Base-by-base conservation (phyloP, 441 rosid genomes). In the Pelargonium fulgidum region DNA sequence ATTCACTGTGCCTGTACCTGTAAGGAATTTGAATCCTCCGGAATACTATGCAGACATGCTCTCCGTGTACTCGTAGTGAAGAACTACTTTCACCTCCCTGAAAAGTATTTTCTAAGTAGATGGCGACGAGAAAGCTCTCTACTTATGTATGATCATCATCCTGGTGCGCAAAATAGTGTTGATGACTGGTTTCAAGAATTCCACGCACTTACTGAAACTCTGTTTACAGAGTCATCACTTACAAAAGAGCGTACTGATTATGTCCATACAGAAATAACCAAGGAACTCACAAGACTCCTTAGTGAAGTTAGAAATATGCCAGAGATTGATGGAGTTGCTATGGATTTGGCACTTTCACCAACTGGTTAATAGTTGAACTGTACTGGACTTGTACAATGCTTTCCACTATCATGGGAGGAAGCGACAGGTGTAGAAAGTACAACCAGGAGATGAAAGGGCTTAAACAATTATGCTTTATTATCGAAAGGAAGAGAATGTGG, bases 1-100 rank as follows among this genome's bases (percentile, higher is more conserved):
- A 81, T 93, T 54, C 92, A 86, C n/a, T n/a, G n/a, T n/a, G n/a
- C n/a, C 67, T 93, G 98, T 78, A 86, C 98, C 0, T 93, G 97
- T 75, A 91, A 93, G 86, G 97, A 87, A 79, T 91, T 93, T 74
- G 93, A 89, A 74, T 89, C 82, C 68, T 85, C 97, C 0, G 96
- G 96, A 71, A 81, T 88, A 66, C 69, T 93, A 58, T 91, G 97
- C 74, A 76, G 98, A 77, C 98, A 93, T 64, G 76, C 87, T 61
- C 85, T 93, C 58, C 85, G 96, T 16, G 88, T 89, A 3, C 77
- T 93, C 54, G 14, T 73, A 0, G 70, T 84, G 74, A 93, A 89
- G 78, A 91, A 93, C 76, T 91, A 79, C 76, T 93, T 90, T 73
- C 84, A 86, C 73, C 84, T 93, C 76, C 98, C 94, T 0, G 92